Conservation (phyloP, 768 basidiomycete species). For the Termitomyces sp. region DNA sequence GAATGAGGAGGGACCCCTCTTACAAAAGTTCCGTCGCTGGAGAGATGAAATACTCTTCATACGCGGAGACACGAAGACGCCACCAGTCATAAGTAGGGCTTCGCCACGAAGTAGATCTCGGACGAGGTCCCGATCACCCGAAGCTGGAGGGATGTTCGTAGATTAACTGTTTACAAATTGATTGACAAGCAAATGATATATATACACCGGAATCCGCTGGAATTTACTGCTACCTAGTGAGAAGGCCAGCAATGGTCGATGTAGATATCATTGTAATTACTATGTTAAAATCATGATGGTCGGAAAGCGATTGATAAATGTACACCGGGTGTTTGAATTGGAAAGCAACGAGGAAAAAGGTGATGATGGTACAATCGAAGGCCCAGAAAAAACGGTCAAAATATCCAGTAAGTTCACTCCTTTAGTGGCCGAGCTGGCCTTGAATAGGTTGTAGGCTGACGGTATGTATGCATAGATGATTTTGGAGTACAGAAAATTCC, state of each 20-base stretch:
- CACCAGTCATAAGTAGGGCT: conserved; percentile 1
- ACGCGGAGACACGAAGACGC: conserved; percentile 16
- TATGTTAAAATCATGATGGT: background rate
- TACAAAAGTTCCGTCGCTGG: conserved; percentile 38
- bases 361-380: background rate
- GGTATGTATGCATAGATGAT: conserved; percentile 23
- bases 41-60: conserved; percentile 32
- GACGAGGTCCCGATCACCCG: conserved; percentile 12
- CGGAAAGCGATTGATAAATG: background rate
- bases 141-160: conserved; percentile 27
- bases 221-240: background rate
- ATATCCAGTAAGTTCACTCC: conserved; percentile 1
- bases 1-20: conserved; percentile 24
- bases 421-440: conserved; percentile 6
- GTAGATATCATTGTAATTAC: background rate
- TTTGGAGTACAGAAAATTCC: conserved; percentile 36
- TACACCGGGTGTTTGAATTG: background rate
- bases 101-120: conserved; percentile 6
- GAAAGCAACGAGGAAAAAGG: background rate
- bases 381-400: background rate
- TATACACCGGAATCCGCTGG: background rate
- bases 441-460: conserved; percentile 5
- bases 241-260: background rate
- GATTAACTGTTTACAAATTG: conserved; percentile 15
- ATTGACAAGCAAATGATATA: background rate